phyloP scores from a whole-genome alignment of 345 rosid species.

The Streptanthus diversifolius region DNA sequence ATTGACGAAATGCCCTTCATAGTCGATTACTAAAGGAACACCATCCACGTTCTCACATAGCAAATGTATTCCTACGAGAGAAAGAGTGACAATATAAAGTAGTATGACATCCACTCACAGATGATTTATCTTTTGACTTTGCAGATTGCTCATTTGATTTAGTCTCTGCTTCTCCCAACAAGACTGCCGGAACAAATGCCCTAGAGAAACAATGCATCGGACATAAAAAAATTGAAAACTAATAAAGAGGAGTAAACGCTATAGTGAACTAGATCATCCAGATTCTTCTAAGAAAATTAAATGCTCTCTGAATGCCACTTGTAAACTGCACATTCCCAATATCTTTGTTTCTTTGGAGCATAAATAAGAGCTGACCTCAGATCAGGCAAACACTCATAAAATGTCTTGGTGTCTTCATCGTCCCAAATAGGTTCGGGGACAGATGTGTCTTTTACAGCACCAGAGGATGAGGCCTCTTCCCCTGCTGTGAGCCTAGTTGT shows the following conservation, averaged over 20 bases:
- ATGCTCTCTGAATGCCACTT: constrained; percentile 10
- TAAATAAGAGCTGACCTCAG: constrained; percentile 64
- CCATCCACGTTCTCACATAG: not conserved
- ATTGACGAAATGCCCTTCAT: constrained; percentile 2
- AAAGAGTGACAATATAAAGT: not conserved
- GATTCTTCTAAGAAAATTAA: not conserved
- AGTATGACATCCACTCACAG: constrained; percentile 46
- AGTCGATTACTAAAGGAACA: not conserved
- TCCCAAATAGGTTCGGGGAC: constrained; percentile 85
- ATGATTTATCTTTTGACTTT: constrained; percentile 62
- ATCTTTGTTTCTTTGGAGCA: constrained; percentile 8
- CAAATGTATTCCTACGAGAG: constrained; percentile 6
- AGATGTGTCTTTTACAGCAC: constrained; percentile 73
- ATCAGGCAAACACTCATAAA: constrained; percentile 94
- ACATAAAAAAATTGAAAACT: not conserved
- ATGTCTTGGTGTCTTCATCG: constrained; percentile 94
- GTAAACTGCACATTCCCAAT: constrained; percentile 6
- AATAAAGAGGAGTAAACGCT: not conserved
- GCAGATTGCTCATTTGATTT: constrained; percentile 71
- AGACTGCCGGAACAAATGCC: constrained; percentile 98
- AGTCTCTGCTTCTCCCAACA: constrained; percentile 85
- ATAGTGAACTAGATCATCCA: constrained; percentile 18
- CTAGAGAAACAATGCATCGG: constrained; percentile 42
- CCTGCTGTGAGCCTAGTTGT: constrained; percentile 90
- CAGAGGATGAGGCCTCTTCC: constrained; percentile 70